These are phyloP conservation scores for Gamsiella multidivaricata DNA, from an alignment of 192 early-diverging fungal species.

Conservation along the genomic window DNA sequence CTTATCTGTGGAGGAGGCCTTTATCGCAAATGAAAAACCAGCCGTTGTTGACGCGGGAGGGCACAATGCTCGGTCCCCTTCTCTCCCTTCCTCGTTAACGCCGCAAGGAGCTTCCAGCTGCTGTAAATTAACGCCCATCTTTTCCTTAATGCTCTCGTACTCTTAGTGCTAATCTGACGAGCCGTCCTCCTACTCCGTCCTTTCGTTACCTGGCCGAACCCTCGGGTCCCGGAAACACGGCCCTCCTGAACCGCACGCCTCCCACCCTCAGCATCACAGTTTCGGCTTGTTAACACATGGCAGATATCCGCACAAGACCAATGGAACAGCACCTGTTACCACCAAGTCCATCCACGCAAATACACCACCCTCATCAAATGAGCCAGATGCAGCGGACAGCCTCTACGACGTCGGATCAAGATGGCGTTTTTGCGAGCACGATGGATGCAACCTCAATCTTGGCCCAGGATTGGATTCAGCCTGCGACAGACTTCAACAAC, in stretches of 20 bases:
- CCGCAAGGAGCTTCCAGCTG: too few species aligned
- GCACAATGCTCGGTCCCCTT: too few species aligned
- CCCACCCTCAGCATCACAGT: background rate
- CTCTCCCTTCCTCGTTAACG: too few species aligned
- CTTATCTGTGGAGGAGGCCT: too few species aligned
- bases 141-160: too few species aligned
- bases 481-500: constrained; percentile 36
- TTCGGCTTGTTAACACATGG: constrained; percentile 14
- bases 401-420: constrained; percentile 20
- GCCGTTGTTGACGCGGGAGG: too few species aligned
- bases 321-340: constrained; percentile 34
- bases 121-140: too few species aligned
- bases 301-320: constrained; percentile 30
- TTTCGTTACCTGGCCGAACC: background rate
- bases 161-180: background rate
- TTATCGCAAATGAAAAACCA: too few species aligned
- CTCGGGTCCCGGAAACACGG: too few species aligned
- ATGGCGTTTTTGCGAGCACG: constrained; percentile 12
- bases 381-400: constrained; percentile 23
- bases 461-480: constrained; percentile 38
- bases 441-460: constrained; percentile 21
- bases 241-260: background rate
- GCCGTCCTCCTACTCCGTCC: background rate
- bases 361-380: constrained; percentile 23
- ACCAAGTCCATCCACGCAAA: constrained; percentile 19